phyloP scores from a whole-genome alignment of 768 basidiomycete genomes.

The Leucocoprinus leucothites region DNA sequence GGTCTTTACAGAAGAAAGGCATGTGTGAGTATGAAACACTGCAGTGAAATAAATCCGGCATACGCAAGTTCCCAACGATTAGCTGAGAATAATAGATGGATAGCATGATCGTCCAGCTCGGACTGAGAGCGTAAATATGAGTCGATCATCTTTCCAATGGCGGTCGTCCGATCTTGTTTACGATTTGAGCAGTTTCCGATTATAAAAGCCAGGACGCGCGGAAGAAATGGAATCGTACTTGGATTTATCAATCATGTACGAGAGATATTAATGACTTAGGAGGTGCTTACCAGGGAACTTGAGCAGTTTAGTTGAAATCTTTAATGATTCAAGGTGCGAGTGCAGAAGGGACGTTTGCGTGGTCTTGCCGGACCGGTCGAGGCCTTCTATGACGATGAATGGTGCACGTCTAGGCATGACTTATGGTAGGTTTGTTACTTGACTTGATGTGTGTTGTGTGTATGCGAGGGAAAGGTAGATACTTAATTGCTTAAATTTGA shows the following conservation, averaged over 20 bases:
- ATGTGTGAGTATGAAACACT: background rate
- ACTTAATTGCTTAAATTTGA: too few relatives aligned
- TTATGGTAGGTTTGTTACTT: too few relatives aligned
- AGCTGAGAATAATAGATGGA: slow-evolving; percentile 94
- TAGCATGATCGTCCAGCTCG: slow-evolving; percentile 87
- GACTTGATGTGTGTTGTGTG: too few relatives aligned
- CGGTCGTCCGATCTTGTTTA: slow-evolving; percentile 76
- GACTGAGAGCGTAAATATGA: slow-evolving; percentile 80
- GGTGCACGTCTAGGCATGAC: slow-evolving; percentile 46
- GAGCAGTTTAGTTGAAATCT: slow-evolving; percentile 51
- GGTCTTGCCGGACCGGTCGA: slow-evolving; percentile 94
- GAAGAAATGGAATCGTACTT: too few relatives aligned
- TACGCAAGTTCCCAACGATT: slow-evolving; percentile 97
- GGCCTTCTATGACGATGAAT: slow-evolving; percentile 92
- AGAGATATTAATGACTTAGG: background rate
- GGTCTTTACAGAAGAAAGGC: slow-evolving; percentile 34
- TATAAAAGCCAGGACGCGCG: too few relatives aligned
- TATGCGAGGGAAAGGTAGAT: too few relatives aligned
- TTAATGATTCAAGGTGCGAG: slow-evolving; percentile 43
- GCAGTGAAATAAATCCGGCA: slow-evolving; percentile 21
- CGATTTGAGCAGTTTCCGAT: background rate
- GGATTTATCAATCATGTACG: background rate
- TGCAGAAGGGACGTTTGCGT: slow-evolving; percentile 75
- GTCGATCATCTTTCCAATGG: slow-evolving; percentile 92
- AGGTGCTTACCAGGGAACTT: slow-evolving; percentile 88